Conservation (phyloP, 176 grass and related monocot genomes). For the Hordeum vulgare region MorexV3_pseudomolecules_assembly NC_058524.1:45891828-45892327, state of each 20-base stretch:
- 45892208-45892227: conserved; percentile 31
- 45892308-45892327: not conserved
- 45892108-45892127: too few species aligned
- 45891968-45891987: conserved; percentile 47
- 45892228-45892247: not conserved
- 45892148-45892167: conserved; percentile 41
- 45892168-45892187: conserved; percentile 56
- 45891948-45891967: conserved; percentile 3
- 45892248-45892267: not conserved
- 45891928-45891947: not conserved
- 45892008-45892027: not conserved
- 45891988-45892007: conserved; percentile 56
- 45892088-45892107: too few species aligned
- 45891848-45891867: conserved; percentile 29
- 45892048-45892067: too few species aligned
- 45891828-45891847: conserved; percentile 48
- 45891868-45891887: too few species aligned
- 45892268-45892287: not conserved
- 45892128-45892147: conserved; percentile 72
- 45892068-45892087: too few species aligned
- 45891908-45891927: not conserved
- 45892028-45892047: conserved; percentile 42
- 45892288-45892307: too few species aligned
- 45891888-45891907: too few species aligned
- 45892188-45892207: conserved; percentile 72